phyloP scores from a whole-genome alignment of 805 yeast genomes.

The Wickerhamiella shivajii region DNA sequence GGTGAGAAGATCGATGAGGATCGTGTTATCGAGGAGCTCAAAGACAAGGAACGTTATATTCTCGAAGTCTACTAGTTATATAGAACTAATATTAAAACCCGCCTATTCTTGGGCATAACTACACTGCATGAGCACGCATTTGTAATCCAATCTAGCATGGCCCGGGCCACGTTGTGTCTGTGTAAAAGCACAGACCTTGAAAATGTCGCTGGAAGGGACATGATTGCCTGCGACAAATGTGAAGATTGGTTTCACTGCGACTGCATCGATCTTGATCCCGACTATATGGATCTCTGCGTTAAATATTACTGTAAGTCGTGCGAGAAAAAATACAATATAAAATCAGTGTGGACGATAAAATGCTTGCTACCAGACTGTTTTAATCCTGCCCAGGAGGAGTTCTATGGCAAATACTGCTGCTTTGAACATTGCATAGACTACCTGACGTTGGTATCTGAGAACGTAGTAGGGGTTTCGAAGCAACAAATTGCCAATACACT shows the following conservation, averaged over 20 bases:
- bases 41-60: slow-evolving; percentile 82
- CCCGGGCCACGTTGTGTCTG: no score
- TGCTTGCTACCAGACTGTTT: slow-evolving; percentile 50
- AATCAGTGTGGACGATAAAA: slow-evolving; percentile 47
- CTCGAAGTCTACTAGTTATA: slow-evolving; percentile 66
- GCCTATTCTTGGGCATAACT: no score
- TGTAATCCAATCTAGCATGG: no score
- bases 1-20: slow-evolving; percentile 60
- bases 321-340: not conserved
- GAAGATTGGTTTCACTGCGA: slow-evolving; percentile 88
- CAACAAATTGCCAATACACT: no score
- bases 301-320: not conserved
- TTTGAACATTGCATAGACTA: no score
- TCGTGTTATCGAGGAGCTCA: slow-evolving; percentile 79
- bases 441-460: no score
- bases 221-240: slow-evolving; percentile 93
- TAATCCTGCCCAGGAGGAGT: slow-evolving; percentile 33
- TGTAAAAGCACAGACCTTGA: no score
- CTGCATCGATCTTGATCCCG: slow-evolving; percentile 34
- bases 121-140: no score
- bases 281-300: not conserved
- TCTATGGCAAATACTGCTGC: no score
- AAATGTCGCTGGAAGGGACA: no score
- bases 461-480: no score
- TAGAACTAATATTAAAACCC: no score